Conservation (phyloP, 1,139 yeast species). For the Schwanniomyces etchellsii region DNA sequence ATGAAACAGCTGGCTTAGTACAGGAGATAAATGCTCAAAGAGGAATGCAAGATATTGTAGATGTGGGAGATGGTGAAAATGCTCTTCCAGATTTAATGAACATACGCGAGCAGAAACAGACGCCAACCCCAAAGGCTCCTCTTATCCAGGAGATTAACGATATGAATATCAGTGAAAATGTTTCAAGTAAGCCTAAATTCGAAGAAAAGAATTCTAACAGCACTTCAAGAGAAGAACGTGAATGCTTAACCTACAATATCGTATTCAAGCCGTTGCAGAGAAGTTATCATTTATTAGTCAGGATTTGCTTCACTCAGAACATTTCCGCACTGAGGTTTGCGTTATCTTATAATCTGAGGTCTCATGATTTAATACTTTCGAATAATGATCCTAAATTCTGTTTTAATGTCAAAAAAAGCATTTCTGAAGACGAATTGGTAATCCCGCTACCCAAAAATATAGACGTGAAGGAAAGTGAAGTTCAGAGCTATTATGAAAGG, state of each 20-base stretch:
- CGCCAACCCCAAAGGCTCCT: slow-evolving; percentile 13
- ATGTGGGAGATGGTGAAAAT: slow-evolving; percentile 10
- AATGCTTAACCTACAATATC: not conserved
- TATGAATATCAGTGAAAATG: slow-evolving; percentile 11
- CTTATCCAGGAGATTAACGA: slow-evolving; percentile 38
- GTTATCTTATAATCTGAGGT: not conserved
- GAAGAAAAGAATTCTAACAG: not conserved
- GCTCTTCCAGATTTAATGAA: slow-evolving; percentile 17
- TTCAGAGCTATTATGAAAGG: too few relatives aligned
- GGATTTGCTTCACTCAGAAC: not conserved
- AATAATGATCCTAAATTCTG: not conserved
- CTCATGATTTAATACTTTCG: not conserved
- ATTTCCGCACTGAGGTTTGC: not conserved
- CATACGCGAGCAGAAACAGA: slow-evolving; percentile 8
- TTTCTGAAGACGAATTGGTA: not conserved
- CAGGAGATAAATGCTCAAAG: slow-evolving; percentile 27
- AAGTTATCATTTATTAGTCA: not conserved
- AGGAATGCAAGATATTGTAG: slow-evolving; percentile 25
- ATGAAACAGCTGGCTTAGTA: slow-evolving; percentile 37
- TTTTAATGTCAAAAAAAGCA: not conserved
- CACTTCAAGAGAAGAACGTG: not conserved
- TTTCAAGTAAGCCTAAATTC: not conserved
- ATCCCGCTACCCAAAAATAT: not conserved
- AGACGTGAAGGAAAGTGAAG: too few relatives aligned
- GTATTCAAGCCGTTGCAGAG: not conserved